Evolutionary conservation across 2,329 filamentous ascomycete species (phyloP).

Genomic region (Penicillium sp.): DNA sequence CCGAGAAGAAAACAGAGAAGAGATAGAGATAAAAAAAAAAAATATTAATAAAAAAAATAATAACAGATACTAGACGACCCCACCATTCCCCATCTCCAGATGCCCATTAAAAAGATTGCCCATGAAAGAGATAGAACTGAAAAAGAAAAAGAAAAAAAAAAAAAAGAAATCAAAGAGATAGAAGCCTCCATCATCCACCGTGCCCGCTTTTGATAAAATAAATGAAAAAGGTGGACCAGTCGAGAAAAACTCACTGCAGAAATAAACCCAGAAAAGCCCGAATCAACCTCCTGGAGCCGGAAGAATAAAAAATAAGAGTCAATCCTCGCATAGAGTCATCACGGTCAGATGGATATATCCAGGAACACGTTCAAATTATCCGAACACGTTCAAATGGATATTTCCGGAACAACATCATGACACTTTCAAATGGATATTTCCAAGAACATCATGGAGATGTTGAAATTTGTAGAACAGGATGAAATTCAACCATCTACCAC

Average conservation of each 20-base stretch:
- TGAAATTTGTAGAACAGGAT: neutral
- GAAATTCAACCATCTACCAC: neutral
- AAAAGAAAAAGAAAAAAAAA: neutral
- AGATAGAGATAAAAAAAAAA: neutral
- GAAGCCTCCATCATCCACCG: too few species aligned
- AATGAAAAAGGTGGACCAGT: neutral
- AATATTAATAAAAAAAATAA: slow-evolving; percentile 1
- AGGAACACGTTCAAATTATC: too few species aligned
- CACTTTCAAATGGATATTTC: too few species aligned
- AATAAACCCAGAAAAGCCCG: neutral
- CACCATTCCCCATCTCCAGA: too few species aligned
- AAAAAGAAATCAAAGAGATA: too few species aligned
- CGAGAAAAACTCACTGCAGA: neutral
- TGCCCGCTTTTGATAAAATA: neutral
- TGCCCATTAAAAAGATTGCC: neutral
- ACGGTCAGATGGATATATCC: too few species aligned
- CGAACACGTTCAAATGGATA: too few species aligned
- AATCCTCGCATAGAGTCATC: neutral
- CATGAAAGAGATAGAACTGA: neutral
- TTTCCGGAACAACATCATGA: too few species aligned
- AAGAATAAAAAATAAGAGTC: neutral
- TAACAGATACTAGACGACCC: neutral
- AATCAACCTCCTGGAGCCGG: neutral
- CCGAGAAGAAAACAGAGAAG: neutral
- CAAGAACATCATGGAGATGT: too few species aligned